Evolutionary conservation across 305 asterid species (phyloP).

Genomic region (Plantago coronopus): DNA sequence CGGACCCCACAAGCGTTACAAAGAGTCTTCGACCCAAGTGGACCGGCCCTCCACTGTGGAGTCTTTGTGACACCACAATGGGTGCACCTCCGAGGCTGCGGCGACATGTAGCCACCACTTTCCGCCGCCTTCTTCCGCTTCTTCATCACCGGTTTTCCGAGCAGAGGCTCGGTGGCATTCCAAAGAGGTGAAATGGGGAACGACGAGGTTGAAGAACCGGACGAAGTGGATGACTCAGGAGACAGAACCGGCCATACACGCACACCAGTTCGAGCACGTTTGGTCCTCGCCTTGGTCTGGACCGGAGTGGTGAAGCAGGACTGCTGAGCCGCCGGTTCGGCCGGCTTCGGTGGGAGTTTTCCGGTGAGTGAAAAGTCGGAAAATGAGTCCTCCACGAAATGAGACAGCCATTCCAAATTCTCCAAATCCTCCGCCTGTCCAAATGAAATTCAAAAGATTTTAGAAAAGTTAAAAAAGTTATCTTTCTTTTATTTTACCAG

Average conservation of each 20-base stretch:
- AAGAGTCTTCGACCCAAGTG: slow-evolving; percentile 77
- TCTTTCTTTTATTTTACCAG: no score
- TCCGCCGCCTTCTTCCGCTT: slow-evolving; percentile 28
- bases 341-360: slow-evolving; percentile 27
- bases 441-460: no score
- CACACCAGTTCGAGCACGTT: slow-evolving; percentile 46
- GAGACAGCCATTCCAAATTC: slow-evolving; percentile 57
- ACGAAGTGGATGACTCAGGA: slow-evolving; percentile 55
- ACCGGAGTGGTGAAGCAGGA: slow-evolving; percentile 33
- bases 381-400: slow-evolving; percentile 53
- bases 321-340: slow-evolving; percentile 22
- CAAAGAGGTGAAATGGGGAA: no score
- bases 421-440: slow-evolving; percentile 48
- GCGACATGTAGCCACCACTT: slow-evolving; percentile 21
- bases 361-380: slow-evolving; percentile 37
- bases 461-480: background rate
- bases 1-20: slow-evolving; percentile 94
- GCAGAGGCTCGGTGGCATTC: slow-evolving; percentile 25
- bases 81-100: slow-evolving; percentile 74
- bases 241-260: slow-evolving; percentile 43
- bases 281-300: slow-evolving; percentile 55
- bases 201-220: slow-evolving; percentile 52
- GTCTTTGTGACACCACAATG: slow-evolving; percentile 90
- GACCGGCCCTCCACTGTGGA: slow-evolving; percentile 97
- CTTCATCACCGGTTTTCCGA: no score